These are phyloP conservation scores for Fraxinus anomala DNA, from an alignment of 257 asterid species.

Conservation along the genomic window DNA sequence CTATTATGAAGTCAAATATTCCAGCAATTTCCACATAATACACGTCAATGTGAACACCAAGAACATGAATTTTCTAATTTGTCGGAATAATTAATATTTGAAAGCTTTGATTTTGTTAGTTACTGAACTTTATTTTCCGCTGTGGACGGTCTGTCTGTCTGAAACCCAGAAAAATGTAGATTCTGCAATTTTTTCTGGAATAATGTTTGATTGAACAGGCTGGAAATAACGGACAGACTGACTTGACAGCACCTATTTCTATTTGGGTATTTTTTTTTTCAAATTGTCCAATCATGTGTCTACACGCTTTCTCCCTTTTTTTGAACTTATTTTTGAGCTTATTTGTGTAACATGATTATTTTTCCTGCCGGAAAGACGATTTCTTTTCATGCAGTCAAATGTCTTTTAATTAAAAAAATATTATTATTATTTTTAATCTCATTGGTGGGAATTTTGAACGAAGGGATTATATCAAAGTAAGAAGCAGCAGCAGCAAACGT, in stretches of 20 bases:
- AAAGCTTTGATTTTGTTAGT: neutral
- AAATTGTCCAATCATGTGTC: too few species aligned
- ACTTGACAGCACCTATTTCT: too few species aligned
- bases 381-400: conserved; percentile 1
- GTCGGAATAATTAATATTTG: neutral
- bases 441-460: neutral
- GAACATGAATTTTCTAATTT: neutral
- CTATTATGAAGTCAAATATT: neutral
- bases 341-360: too few species aligned
- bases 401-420: neutral
- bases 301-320: too few species aligned
- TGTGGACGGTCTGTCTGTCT: conserved; percentile 7
- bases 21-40: neutral
- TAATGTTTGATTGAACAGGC: too few species aligned
- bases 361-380: neutral
- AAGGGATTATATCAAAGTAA: too few species aligned
- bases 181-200: neutral
- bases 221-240: too few species aligned
- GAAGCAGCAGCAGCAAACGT: too few species aligned
- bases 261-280: too few species aligned
- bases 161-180: neutral
- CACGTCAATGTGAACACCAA: neutral
- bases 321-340: too few species aligned
- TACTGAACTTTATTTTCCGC: neutral
- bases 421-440: too few species aligned